Conservation (phyloP, 768 basidiomycete species). For the Rhodotorula toruloides region DNA sequence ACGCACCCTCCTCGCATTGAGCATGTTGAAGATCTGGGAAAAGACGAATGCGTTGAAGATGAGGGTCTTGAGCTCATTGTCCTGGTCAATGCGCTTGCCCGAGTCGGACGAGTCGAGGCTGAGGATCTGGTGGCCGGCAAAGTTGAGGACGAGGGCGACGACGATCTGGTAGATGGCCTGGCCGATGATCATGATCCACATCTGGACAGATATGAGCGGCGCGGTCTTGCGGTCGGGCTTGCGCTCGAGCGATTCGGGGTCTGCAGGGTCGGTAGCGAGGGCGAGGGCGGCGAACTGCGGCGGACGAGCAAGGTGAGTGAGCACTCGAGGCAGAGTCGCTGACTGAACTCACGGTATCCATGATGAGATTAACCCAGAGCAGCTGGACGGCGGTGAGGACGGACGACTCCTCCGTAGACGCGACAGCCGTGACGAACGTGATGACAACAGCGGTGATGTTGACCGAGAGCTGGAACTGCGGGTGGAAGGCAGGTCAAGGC, state of each 20-base stretch:
- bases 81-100: slow-evolving; percentile 42
- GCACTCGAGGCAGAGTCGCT: not conserved
- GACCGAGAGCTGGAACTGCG: slow-evolving; percentile 55
- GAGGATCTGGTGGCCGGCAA: slow-evolving; percentile 68
- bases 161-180: slow-evolving; percentile 82
- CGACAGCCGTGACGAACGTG: slow-evolving; percentile 83
- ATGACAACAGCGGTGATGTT: slow-evolving; percentile 94
- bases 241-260: slow-evolving; percentile 69
- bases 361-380: slow-evolving; percentile 95
- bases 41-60: slow-evolving; percentile 99
- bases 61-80: slow-evolving; percentile 54
- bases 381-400: slow-evolving; percentile 94
- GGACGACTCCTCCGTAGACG: slow-evolving; percentile 67
- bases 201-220: slow-evolving; percentile 82
- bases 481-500: not conserved
- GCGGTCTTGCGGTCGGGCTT: slow-evolving; percentile 85
- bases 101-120: slow-evolving; percentile 44
- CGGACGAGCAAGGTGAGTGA: not conserved
- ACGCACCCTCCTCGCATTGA: slow-evolving; percentile 89
- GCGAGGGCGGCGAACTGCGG: slow-evolving; percentile 97
- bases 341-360: slow-evolving; percentile 23
- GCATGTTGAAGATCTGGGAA: slow-evolving; percentile 76
- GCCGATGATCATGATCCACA: slow-evolving; percentile 87
- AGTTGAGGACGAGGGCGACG: slow-evolving; percentile 84
- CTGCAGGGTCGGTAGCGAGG: slow-evolving; percentile 91